Evolutionary conservation across 345 rosid genomes (phyloP).

Genomic region (Populus tremula): DNA sequence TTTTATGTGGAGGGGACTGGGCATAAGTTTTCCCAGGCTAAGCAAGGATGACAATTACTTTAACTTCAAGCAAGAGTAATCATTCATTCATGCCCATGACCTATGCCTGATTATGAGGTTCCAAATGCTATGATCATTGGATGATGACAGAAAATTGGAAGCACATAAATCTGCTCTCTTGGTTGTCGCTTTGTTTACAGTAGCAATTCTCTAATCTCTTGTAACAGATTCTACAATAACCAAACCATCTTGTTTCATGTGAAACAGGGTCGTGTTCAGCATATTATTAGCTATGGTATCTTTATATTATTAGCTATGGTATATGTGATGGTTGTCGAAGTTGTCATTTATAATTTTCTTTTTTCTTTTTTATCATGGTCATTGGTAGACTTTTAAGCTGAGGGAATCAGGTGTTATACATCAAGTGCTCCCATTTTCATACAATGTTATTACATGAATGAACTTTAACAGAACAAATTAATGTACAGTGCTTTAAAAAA

Average conservation of each 20-base stretch:
- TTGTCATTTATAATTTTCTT: not conserved
- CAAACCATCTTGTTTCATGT: not conserved
- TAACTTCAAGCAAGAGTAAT: not conserved
- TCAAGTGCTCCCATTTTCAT: not conserved
- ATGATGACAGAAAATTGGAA: not conserved
- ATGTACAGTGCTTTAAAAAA: not conserved
- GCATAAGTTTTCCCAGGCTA: not conserved
- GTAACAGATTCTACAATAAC: not conserved
- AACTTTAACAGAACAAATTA: not conserved
- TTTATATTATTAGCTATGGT: not conserved
- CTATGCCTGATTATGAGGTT: not conserved
- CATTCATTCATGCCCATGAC: not conserved
- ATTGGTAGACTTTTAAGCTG: not conserved
- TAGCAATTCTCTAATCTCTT: not conserved
- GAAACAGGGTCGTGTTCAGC: not conserved
- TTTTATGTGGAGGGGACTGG: not conserved
- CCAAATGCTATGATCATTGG: not conserved
- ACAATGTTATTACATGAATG: not conserved
- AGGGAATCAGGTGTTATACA: not conserved
- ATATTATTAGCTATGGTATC: not conserved
- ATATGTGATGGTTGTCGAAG: not conserved
- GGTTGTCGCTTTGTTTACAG: not conserved
- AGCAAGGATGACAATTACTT: not conserved
- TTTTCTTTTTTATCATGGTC: not conserved
- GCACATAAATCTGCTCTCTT: not conserved